Base-by-base conservation (phyloP, 768 basidiomycete genomes). In the Russula foetens region DNA sequence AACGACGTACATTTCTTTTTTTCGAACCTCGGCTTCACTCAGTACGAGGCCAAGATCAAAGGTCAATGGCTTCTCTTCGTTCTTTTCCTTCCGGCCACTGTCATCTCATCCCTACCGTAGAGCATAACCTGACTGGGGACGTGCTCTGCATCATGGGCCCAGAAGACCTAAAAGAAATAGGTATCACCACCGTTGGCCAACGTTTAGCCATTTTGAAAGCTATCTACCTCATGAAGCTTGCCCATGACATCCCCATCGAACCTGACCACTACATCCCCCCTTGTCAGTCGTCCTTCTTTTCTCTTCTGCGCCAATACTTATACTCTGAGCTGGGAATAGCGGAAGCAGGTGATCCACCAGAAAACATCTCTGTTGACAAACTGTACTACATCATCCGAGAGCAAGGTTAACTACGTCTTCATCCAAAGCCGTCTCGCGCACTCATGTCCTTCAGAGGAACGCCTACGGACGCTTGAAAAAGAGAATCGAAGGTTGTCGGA, bases 81-180 rank as follows among this genome's bases (percentile, higher is more conserved):
- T 66, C 61, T 66, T 56, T 58, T 62, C 56, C 38, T 45, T 41
- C 43, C 55, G 29, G 21, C 45, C 11, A 54, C 52, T 24, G 48
- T 54, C 41, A 43, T 45, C 58, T 59, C 53, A 63, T 53, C 28
- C 24, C 46, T 64, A 38, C 47, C 38, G 44, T 69, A 96, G 96
- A 94, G 70, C 90, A 99, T 72, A 88, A 84, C 63, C 91, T 99
- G 65, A 87, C 88, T 19, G 97, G 97, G 57, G 94, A 98, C 64
- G 84, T 92, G 2, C 81, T 99, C 7, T 84, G 88, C 63, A 76
- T 89, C 67, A 79, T 98, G 50, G 89, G 93, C 70, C 79, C 84
- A n/a, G 90, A 94, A 24, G 74, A 83, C 1, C 82, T 99, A 65
- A 91, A 90, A 72, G 85, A 89, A 45, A 76, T 98, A 58, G 97